These are phyloP conservation scores for Botrytis byssoidea DNA, from an alignment of 2,329 filamentous ascomycete genomes.

Conservation along the genomic window DNA sequence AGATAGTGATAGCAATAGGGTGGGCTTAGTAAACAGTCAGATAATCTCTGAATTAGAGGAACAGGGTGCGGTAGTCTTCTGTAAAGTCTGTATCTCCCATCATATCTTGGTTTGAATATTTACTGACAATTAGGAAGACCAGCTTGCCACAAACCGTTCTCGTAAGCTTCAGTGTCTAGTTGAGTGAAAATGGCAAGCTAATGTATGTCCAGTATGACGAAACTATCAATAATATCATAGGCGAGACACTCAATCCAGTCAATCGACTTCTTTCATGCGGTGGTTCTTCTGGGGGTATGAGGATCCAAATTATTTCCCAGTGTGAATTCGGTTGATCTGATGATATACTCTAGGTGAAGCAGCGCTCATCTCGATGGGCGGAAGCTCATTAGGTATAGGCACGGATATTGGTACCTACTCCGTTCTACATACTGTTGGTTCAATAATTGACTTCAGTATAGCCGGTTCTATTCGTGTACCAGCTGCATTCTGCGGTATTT, in stretches of 20 bases:
- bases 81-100: slow-evolving; percentile 27
- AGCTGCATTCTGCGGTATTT: slow-evolving; percentile 38
- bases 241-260: slow-evolving; percentile 52
- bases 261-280: slow-evolving; percentile 57
- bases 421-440: neutral
- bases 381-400: slow-evolving; percentile 31
- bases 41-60: slow-evolving; percentile 40
- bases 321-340: neutral
- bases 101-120: neutral
- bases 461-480: slow-evolving; percentile 37
- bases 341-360: slow-evolving; percentile 27
- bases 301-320: neutral
- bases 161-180: neutral
- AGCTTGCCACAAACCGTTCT: slow-evolving; percentile 41
- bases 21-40: slow-evolving; percentile 49
- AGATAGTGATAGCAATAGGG: slow-evolving; percentile 47
- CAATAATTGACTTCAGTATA: neutral
- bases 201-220: slow-evolving; percentile 23
- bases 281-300: slow-evolving; percentile 55
- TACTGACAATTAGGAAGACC: slow-evolving; percentile 31
- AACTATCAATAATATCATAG: slow-evolving; percentile 46
- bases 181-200: neutral
- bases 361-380: slow-evolving; percentile 30
- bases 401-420: slow-evolving; percentile 31
- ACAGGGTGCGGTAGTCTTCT: slow-evolving; percentile 41